Percentiles rank a stretch among this genome's conserved stretches.
Evolutionary conservation across 352 stramenopile genomes (phyloP).

Genomic region (Phytopythium aichiense): DNA sequence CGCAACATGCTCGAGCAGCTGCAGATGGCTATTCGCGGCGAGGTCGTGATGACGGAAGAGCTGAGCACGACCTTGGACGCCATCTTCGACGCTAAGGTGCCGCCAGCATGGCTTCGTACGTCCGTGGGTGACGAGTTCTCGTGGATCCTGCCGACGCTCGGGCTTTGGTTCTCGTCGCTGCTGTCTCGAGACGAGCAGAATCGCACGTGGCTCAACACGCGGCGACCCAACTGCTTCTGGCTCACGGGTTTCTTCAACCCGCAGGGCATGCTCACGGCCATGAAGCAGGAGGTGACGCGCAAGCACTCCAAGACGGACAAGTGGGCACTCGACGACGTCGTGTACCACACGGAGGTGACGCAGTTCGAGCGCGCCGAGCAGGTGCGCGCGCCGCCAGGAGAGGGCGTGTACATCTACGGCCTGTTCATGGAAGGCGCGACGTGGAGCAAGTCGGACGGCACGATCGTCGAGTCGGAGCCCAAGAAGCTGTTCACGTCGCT

Average conservation of each 20-base stretch:
- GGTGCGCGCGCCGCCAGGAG: conserved; percentile 75
- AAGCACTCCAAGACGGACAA: conserved; percentile 96
- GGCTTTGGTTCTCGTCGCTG: conserved; percentile 97
- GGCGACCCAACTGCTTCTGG: conserved; percentile 95
- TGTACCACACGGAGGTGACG: conserved; percentile 97
- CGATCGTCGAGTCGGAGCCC: conserved; percentile 94
- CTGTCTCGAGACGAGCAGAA: conserved; percentile 95
- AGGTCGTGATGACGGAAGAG: conserved; percentile 98
- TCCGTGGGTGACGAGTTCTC: conserved; percentile 97
- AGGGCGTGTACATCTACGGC: conserved; percentile 98
- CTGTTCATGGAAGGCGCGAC: conserved; percentile 96
- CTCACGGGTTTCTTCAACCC: conserved; percentile 98
- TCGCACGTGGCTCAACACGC: conserved; percentile 94
- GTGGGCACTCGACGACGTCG: conserved; percentile 97
- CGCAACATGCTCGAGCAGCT: conserved; percentile 94
- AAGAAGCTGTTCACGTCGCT: conserved; percentile 97
- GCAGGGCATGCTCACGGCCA: conserved; percentile 97
- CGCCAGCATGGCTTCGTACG: conserved; percentile 94
- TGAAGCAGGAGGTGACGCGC: conserved; percentile 98
- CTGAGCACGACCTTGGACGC: conserved; percentile 93
- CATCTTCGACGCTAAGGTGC: conserved; percentile 96
- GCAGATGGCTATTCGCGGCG: conserved; percentile 96
- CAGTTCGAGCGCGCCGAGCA: conserved; percentile 92
- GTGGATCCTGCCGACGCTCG: conserved; percentile 95
- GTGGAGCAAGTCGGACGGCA: conserved; percentile 92